Percentiles rank a stretch among this genome's conserved stretches.
Evolutionary conservation across 305 asterid genomes (phyloP).

Genomic region (Fraxinus sp.): DNA sequence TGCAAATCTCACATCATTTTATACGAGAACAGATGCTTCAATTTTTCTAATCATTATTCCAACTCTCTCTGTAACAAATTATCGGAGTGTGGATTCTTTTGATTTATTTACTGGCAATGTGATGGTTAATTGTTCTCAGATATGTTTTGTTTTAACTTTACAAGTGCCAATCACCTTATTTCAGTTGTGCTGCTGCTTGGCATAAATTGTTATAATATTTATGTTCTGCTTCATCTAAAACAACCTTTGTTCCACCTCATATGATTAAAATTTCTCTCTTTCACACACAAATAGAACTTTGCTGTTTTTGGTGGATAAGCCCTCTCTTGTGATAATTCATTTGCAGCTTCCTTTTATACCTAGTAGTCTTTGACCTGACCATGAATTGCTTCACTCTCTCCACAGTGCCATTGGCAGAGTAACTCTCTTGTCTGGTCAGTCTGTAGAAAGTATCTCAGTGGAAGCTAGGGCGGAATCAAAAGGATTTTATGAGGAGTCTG

Average conservation of each 20-base stretch:
- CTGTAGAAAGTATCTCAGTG: conserved; percentile 76
- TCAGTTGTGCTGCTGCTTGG: conserved; percentile 9
- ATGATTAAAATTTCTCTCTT: neutral
- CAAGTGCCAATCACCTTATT: conserved; percentile 2
- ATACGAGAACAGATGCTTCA: conserved; percentile 4
- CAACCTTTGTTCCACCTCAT: neutral
- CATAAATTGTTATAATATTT: conserved; percentile 12
- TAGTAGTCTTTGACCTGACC: conserved; percentile 7
- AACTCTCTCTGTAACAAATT: neutral
- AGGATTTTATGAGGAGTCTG: conserved; percentile 90
- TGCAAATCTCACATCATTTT: neutral
- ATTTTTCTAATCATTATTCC: conserved; percentile 4
- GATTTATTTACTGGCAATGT: conserved; percentile 3
- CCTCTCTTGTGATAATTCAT: neutral
- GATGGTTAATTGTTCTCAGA: conserved; percentile 3
- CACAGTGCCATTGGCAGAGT: conserved; percentile 85
- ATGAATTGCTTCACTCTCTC: conserved; percentile 28
- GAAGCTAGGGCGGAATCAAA: conserved; percentile 89
- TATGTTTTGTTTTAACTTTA: neutral
- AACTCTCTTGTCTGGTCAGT: conserved; percentile 84
- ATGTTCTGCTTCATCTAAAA: neutral
- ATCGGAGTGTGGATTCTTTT: conserved; percentile 13
- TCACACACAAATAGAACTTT: neutral
- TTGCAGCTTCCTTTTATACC: neutral
- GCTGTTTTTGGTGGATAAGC: neutral